phyloP scores from a whole-genome alignment of 495 filamentous ascomycete species.

The Penicillium pulvis region DNA sequence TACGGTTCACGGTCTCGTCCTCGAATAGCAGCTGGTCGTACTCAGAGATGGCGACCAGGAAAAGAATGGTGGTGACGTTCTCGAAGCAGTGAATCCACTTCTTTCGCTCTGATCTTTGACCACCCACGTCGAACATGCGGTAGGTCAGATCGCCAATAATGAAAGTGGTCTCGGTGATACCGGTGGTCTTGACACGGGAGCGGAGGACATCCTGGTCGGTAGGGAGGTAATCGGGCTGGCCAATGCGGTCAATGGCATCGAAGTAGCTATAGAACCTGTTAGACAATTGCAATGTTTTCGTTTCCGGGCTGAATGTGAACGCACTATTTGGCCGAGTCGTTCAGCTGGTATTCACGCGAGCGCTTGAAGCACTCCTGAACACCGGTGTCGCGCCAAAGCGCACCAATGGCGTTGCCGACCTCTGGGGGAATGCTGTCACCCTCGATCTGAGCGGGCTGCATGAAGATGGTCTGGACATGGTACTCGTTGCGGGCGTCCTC shows the following conservation, averaged over 20 bases:
- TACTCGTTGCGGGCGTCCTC: conserved; percentile 88
- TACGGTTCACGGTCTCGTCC: conserved; percentile 86
- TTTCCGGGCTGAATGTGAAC: conserved; percentile 34
- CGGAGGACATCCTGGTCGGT: conserved; percentile 97
- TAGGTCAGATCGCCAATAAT: conserved; percentile 97
- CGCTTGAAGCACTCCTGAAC: conserved; percentile 95
- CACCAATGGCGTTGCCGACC: conserved; percentile 90
- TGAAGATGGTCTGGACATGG: conserved; percentile 93
- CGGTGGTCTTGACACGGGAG: conserved; percentile 98
- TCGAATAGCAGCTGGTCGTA: conserved; percentile 98
- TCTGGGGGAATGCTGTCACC: conserved; percentile 93
- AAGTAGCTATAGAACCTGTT: conserved; percentile 72
- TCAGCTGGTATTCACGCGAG: conserved; percentile 94
- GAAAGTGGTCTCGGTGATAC: conserved; percentile 98
- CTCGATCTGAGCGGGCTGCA: conserved; percentile 94
- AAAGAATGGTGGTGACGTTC: conserved; percentile 98
- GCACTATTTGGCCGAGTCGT: conserved; percentile 98
- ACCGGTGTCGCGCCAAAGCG: conserved; percentile 90
- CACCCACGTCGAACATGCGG: conserved; percentile 99
- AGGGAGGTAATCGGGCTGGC: conserved; percentile 89
- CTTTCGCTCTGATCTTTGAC: conserved; percentile 98
- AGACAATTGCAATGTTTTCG: background rate
- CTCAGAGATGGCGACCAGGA: conserved; percentile 97
- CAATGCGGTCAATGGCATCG: conserved; percentile 90
- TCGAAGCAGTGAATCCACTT: conserved; percentile 99